Evolutionary conservation across 164 flowering plant species (phyloP), one percentile per base, ranked within the genome.

Genomic region (Stephania cephalantha): DNA sequence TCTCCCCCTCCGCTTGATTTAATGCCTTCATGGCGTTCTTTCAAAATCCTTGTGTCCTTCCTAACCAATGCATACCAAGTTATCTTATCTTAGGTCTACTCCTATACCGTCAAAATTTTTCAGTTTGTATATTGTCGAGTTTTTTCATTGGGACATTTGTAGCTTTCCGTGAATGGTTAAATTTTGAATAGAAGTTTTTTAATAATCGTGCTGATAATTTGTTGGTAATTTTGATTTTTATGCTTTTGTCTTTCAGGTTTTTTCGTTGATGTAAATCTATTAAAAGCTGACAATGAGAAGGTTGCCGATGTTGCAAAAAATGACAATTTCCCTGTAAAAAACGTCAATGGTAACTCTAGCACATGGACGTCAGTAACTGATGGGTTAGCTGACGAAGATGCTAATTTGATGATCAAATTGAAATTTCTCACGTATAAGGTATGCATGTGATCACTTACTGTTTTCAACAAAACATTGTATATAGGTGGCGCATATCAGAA

Each of bases 401-500:
- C 92, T 67, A 93, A 95, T 79, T 74, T 91, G 68, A 95, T 93
- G 99, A 85, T 95, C 75, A 93, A 95, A 80, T 74, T 95, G 79
- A 95, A 95, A 79, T 95, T 95, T 82, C 91, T 93, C 72, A 90
- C 98, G 13, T 95, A 95, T 74, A 95, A 93, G 97, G 98, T 94
- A 80, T 29, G 64, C 30, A 17, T 46, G 53, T 13, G 2, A 64
- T 29, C 29, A 6, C 12, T 73, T 72, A 9, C 18, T 58, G 61
- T 1, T 31, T 6, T 50, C 29, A 48, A 30, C 25, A 5, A 25
- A 71, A 30, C 22, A 52, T 30, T 71, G 3, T 12, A 71, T 69
- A 20, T 42, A 69, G 71, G 2, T 42, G 50, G 20, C 15, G 42
- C 4, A 35, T 18, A 11, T 6, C n/a, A 45, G 50, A n/a, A 25